Percentiles rank a stretch among this genome's conserved stretches.
phyloP scores from a whole-genome alignment of 345 rosid genomes.

The Kandelia obovata region DNA sequence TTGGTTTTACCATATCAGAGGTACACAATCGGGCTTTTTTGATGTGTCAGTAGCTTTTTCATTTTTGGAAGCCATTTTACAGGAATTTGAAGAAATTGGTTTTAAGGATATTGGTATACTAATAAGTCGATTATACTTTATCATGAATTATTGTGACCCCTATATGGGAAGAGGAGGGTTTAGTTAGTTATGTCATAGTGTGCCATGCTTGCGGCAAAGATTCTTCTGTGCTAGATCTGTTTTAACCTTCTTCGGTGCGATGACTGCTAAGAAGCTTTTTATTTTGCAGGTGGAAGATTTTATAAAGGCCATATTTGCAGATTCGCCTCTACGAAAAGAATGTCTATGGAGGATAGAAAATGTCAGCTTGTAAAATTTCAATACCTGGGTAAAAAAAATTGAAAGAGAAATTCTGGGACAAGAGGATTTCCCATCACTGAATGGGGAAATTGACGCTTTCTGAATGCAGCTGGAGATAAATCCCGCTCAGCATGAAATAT shows the following conservation, averaged over 20 bases:
- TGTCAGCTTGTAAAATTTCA: slow-evolving; percentile 26
- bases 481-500: too few relatives aligned
- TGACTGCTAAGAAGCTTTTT: neutral
- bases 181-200: too few relatives aligned
- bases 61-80: neutral
- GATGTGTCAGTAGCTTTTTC: neutral
- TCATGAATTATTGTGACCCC: too few relatives aligned
- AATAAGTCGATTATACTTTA: too few relatives aligned
- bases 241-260: neutral
- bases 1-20: slow-evolving; percentile 72
- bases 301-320: slow-evolving; percentile 79
- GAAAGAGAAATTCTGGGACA: too few relatives aligned
- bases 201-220: neutral
- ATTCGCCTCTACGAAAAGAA: slow-evolving; percentile 84
- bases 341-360: slow-evolving; percentile 81
- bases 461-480: too few relatives aligned
- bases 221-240: neutral
- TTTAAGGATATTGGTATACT: too few relatives aligned
- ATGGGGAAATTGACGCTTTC: too few relatives aligned
- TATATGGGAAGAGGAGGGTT: too few relatives aligned
- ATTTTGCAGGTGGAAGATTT: slow-evolving; percentile 66
- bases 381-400: too few relatives aligned
- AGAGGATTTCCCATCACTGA: too few relatives aligned
- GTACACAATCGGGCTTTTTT: slow-evolving; percentile 29
- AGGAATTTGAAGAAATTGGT: neutral